A percentile compares a stretch with the other conserved stretches of the same genome.
phyloP scores from a whole-genome alignment of 495 filamentous ascomycete genomes.

The Gamarada debralockiae region DNA sequence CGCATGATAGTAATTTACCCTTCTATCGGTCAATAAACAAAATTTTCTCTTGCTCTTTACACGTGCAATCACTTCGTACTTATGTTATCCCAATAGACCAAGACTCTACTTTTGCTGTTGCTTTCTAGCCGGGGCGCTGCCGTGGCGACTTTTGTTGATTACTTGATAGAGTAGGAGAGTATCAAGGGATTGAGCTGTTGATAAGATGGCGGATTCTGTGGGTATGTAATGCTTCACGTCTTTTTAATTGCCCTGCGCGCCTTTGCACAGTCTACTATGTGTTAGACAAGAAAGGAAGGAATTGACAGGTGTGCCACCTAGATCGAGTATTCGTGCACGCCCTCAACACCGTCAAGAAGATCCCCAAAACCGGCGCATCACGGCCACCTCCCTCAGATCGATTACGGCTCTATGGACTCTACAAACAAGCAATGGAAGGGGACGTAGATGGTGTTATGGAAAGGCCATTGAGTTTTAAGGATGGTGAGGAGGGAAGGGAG shows the following conservation, averaged over 20 bases:
- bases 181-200: background rate
- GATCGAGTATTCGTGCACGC: conserved; percentile 99
- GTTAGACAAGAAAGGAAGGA: background rate
- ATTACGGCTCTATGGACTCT: conserved; percentile 90
- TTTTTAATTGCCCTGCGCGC: no score
- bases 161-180: background rate
- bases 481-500: conserved; percentile 31
- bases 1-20: no score
- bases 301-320: conserved; percentile 27
- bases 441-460: conserved; percentile 93
- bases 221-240: conserved; percentile 30
- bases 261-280: no score
- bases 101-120: background rate
- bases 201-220: conserved; percentile 47
- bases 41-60: background rate
- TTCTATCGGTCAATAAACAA: background rate
- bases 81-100: background rate
- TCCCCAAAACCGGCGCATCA: conserved; percentile 85
- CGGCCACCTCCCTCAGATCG: conserved; percentile 83
- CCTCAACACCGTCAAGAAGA: conserved; percentile 96
- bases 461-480: conserved; percentile 51
- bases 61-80: background rate
- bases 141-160: background rate
- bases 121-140: background rate
- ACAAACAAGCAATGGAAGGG: conserved; percentile 98